Evolutionary conservation across 441 rosid genomes (phyloP).

Genomic region (Pelargonium fulgidum): DNA sequence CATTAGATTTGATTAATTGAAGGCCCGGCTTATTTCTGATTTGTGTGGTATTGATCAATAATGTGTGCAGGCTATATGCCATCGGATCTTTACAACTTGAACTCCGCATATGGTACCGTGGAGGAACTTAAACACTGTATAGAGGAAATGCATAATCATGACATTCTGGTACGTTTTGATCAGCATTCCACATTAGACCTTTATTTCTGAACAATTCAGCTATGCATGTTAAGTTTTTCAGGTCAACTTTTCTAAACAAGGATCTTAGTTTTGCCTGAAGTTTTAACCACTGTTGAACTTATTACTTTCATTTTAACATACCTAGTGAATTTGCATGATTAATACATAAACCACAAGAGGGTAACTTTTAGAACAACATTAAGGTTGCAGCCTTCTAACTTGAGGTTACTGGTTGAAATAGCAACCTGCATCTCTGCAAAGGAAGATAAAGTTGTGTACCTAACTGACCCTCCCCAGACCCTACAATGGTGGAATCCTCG

Average conservation of each 20-base stretch:
- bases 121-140: slow-evolving; percentile 46
- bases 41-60: neutral
- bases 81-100: slow-evolving; percentile 51
- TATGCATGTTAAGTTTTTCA: neutral
- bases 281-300: neutral
- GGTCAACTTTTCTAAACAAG: neutral
- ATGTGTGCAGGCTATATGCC: slow-evolving; percentile 45
- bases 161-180: slow-evolving; percentile 33
- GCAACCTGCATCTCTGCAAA: too few relatives aligned
- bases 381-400: too few relatives aligned
- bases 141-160: slow-evolving; percentile 44
- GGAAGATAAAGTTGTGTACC: too few relatives aligned
- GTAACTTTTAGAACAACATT: too few relatives aligned
- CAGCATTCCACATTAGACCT: neutral
- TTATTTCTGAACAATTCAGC: neutral
- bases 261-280: neutral
- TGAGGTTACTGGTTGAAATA: too few relatives aligned
- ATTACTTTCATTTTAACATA: neutral
- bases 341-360: neutral
- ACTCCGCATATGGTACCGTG: slow-evolving; percentile 42
- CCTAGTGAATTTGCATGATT: neutral
- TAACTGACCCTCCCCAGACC: too few relatives aligned
- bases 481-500: too few relatives aligned
- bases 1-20: neutral
- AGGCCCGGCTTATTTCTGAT: neutral